Percentiles rank a stretch among this genome's conserved stretches.
Evolutionary conservation across 306 rosid genomes (phyloP).

Genomic region (Corylus heterophylla): DNA sequence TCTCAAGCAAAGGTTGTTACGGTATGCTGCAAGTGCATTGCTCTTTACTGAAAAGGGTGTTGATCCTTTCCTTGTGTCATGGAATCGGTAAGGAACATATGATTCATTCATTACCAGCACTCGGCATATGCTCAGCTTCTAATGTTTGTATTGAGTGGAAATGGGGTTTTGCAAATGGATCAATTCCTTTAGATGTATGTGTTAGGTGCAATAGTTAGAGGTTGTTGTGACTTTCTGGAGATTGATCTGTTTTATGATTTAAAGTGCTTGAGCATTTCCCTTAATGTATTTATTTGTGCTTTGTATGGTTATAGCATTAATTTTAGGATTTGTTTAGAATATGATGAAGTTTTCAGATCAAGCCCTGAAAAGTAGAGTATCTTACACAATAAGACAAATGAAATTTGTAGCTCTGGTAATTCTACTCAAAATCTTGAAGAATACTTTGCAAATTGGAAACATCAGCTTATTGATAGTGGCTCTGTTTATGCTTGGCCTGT

Average conservation of each 20-base stretch:
- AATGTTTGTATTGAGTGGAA: background rate
- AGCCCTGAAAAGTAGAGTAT: background rate
- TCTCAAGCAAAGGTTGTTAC: slow-evolving; percentile 84
- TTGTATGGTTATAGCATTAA: background rate
- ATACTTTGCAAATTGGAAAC: slow-evolving; percentile 6
- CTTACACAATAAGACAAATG: background rate
- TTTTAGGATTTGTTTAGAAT: background rate
- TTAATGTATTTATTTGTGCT: background rate
- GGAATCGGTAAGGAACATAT: slow-evolving; percentile 76
- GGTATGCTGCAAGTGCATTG: slow-evolving; percentile 89
- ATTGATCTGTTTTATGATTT: background rate
- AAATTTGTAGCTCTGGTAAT: background rate
- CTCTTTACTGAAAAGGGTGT: slow-evolving; percentile 93
- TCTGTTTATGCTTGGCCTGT: background rate
- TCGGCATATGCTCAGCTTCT: background rate
- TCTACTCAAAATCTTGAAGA: background rate
- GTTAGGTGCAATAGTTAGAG: background rate
- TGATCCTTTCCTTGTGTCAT: slow-evolving; percentile 88
- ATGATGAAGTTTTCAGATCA: background rate
- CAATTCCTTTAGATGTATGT: background rate
- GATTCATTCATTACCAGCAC: slow-evolving; percentile 5
- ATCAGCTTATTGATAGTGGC: slow-evolving; percentile 16
- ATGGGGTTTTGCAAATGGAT: background rate
- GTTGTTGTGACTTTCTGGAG: background rate
- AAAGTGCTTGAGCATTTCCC: background rate